These are phyloP conservation scores for Cystobasidium onofrii DNA, from an alignment of 768 basidiomycete genomes.

Conservation along the genomic window DNA sequence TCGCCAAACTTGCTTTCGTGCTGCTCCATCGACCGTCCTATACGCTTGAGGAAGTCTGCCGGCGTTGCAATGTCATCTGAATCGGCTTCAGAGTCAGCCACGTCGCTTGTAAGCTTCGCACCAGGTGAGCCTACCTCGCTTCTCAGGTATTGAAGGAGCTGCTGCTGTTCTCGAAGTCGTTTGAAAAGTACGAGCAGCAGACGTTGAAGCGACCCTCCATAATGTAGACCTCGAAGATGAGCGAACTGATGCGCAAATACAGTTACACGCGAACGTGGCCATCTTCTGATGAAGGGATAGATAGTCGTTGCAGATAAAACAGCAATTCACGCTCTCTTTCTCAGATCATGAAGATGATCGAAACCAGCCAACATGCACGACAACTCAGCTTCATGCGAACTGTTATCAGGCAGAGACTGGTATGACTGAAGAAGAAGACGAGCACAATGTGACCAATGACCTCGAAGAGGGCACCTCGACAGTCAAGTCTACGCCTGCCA, in stretches of 20 bases:
- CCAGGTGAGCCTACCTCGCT: conserved; percentile 5
- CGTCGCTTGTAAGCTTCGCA: no score
- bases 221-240: neutral
- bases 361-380: neutral
- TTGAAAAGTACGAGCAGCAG: conserved; percentile 11
- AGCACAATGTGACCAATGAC: neutral
- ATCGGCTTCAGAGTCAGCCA: neutral
- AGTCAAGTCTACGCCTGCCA: neutral
- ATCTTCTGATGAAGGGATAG: neutral
- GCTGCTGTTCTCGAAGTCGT: neutral
- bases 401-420: neutral
- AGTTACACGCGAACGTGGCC: neutral
- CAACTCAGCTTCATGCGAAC: neutral
- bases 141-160: neutral
- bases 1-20: conserved; percentile 24
- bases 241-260: neutral
- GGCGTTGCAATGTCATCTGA: conserved; percentile 11
- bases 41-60: conserved; percentile 20
- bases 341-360: neutral
- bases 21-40: conserved; percentile 20
- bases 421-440: neutral
- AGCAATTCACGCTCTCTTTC: no score
- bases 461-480: neutral
- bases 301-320: no score
- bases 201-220: neutral